Evolutionary conservation across 2,329 filamentous ascomycete species (phyloP).

Genomic region (Didymella pomorum): DNA sequence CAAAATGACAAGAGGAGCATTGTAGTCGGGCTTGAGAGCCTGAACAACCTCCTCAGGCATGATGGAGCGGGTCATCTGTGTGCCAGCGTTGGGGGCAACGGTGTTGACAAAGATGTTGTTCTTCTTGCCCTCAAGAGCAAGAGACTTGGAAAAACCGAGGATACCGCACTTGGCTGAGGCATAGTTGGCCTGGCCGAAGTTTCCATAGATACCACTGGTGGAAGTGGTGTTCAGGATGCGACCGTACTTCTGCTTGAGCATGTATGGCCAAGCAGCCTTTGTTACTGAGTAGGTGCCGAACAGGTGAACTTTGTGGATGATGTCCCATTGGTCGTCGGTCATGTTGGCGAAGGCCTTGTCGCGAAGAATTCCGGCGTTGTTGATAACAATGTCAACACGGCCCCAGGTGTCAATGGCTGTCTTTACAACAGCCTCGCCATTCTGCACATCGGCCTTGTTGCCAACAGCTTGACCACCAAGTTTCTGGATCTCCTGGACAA

Average conservation of each 20-base stretch:
- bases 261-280: conserved; percentile 96
- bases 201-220: conserved; percentile 97
- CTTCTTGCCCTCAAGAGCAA: conserved; percentile 92
- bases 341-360: conserved; percentile 99
- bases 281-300: conserved; percentile 95
- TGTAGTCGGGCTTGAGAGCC: conserved; percentile 98
- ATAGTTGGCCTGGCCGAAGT: conserved; percentile 99
- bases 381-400: conserved; percentile 92
- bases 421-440: conserved; percentile 91
- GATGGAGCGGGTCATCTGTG: conserved; percentile 91
- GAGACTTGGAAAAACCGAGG: conserved; percentile 90
- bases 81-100: conserved; percentile 96
- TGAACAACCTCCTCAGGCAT: conserved; percentile 97
- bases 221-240: conserved; percentile 96
- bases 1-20: conserved; percentile 89
- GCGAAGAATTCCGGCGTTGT: conserved; percentile 96
- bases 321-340: conserved; percentile 92
- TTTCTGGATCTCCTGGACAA: conserved; percentile 92
- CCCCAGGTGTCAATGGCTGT: conserved; percentile 92
- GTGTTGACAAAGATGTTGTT: conserved; percentile 99
- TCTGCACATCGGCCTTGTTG: conserved; percentile 91
- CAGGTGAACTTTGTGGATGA: conserved; percentile 90
- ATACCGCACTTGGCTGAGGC: conserved; percentile 77
- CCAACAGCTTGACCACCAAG: conserved; percentile 87
- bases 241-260: conserved; percentile 98